Conservation (phyloP, 768 basidiomycete species). For the Amanita pallidorosea region DNA sequence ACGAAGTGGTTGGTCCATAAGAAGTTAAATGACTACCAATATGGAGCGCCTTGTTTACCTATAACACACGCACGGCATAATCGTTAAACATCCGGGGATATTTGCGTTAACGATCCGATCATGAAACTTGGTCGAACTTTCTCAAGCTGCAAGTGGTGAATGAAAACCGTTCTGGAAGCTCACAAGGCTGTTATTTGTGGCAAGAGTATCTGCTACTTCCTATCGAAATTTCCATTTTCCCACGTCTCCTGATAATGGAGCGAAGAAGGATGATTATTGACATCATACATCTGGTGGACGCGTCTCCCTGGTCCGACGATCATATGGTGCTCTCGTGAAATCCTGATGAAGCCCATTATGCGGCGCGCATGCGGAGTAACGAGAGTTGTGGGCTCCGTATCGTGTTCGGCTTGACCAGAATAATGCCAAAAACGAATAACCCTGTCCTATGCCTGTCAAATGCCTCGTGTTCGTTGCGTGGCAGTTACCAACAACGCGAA, state of each 20-base stretch:
- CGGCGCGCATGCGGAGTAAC: background rate
- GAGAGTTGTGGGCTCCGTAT: background rate
- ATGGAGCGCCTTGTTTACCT: background rate
- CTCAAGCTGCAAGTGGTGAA: background rate
- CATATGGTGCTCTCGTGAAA: background rate
- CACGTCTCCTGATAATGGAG: no score
- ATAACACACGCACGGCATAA: background rate
- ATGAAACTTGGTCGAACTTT: background rate
- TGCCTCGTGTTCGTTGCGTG: background rate
- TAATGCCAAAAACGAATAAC: background rate
- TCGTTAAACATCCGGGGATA: background rate
- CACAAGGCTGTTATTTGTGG: background rate
- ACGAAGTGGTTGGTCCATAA: background rate
- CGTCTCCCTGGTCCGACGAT: no score
- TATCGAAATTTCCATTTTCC: no score
- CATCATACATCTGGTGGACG: no score
- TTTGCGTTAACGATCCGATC: background rate
- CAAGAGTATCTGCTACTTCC: background rate
- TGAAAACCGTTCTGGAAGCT: background rate
- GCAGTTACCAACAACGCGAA: background rate
- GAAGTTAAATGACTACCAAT: background rate
- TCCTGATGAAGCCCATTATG: background rate
- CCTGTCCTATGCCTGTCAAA: background rate
- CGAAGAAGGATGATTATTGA: no score
- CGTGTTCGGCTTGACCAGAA: background rate